Base-by-base conservation (phyloP, 768 basidiomycete species). In the Collybia mongolica region DNA sequence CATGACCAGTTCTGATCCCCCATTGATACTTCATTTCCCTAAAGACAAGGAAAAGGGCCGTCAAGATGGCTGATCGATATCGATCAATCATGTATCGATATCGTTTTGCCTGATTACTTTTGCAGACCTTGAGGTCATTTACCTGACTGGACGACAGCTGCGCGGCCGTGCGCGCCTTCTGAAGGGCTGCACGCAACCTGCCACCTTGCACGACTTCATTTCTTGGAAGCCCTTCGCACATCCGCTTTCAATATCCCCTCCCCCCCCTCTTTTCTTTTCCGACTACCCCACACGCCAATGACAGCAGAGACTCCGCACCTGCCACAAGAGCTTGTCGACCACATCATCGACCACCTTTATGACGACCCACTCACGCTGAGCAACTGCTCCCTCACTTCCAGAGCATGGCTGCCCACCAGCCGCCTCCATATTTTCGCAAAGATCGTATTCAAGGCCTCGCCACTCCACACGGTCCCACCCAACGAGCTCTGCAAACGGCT, bases 261-360 rank as follows among this genome's bases (percentile, higher is more conserved):
- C 14, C 29, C 23, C 28, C 18, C 14, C 32, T 18, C 20, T 44
- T 12, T 14, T 18, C 17, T 46, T 35, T 28, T 37, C 14, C 15
- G 17, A 14, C 12, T 26, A 26, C 24, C 7, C 24, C 24, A 26
- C 24, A 26, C 35, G 3, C 15, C 7, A 26, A 26, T 26, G 24
- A 26, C 24, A 7, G 24, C 24, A 26, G 20, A 37, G 11, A 20
- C 32, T n/a, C 32, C 38, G 22, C 57, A 49, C 28, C 66, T 76
- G 8, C 75, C 75, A 1, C 75, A 77, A 56, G 75, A 77, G 56
- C 70, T 76, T 38, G 65, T 73, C n/a, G 76, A 77, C 65, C 60
- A 71, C 48, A 71, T 76, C 55, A 64, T 78, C 59, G 76, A 76
- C 64, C 65, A 75, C 53, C 63, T 77, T 29, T 58, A 70, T 58